Base-by-base conservation (phyloP, 1,284 basidiomycete genomes). In the Caloboletus inedulis region DNA sequence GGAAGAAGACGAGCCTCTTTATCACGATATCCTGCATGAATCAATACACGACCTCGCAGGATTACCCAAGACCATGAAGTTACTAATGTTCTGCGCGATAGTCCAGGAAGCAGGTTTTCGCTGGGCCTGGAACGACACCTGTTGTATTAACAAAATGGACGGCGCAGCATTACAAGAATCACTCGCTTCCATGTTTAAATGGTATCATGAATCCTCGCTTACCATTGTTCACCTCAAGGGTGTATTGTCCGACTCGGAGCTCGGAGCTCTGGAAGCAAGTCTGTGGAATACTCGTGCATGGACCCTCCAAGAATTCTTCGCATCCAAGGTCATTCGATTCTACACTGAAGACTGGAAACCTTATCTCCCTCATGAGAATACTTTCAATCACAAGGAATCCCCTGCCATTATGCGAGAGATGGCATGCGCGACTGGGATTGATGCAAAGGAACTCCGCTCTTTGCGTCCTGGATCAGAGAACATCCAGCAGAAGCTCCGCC, bases 71-170 rank as follows among this genome's bases (percentile, higher is more conserved):
- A 49, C 47, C 16, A 25, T 14, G 45, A 64, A 66, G 37, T 23
- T 66, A 3, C 30, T 48, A 2, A 59, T 34, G 46, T 64, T 65
- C 45, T 67, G 62, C 33, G 16, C 19, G 35, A 40, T 42, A 23
- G 62, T 43, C n/a, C 21, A 39, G 3, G 46, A 54, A 16, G 42
- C 43, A 16, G 62, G 64, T n/a, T 63, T 60, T 43, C 51, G 40
- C 14, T 64, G 64, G 62, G 62, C 61, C 1, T 64, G 65, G 62
- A 57, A 53, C 30, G 64, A 65, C 19, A 64, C 61, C 0, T 66
- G 63, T 23, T 63, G 62, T 33, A 63, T 63, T 18, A 48, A 63
- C 47, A 65, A 63, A 29, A 21, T 13, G 6, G 63, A 57, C 25
- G 47, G 36, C 3, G 46, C 54, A 12, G 55, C 41, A 27, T 47